Evolutionary conservation across 2,329 filamentous ascomycete species (phyloP), one percentile per base, ranked within the genome.

Genomic region (Colletotrichum sp.): DNA sequence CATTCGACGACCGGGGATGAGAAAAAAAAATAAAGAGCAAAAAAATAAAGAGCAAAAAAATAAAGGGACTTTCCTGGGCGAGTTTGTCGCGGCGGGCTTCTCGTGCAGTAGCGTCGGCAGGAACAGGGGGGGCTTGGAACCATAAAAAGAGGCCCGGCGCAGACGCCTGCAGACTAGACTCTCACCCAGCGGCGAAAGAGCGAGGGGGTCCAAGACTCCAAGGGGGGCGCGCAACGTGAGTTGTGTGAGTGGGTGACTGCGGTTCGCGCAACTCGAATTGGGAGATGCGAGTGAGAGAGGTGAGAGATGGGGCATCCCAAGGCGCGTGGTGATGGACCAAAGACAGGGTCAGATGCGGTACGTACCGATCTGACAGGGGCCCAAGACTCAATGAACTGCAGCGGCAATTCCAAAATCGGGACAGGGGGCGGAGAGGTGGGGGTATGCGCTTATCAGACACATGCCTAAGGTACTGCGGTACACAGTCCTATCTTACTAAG

Each of bases 101-200:
- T 69, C 49, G 59, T 76, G 64, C 74, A 76, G 74, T 76, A 73
- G 74, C 70, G 74, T 65, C 64, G 65, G 70, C 59, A 69, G 70
- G 70, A 69, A 59, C 74, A 73, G 64, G 74, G 74, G 64, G 39
- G 12, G 32, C 57, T 59, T 76, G 64, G 59, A 69, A 76, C 70
- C 70, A 74, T 76, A 69, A 76, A 76, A 76, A 76, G 74, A 76
- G 74, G 70, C 74, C 70, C 57, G 49, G 65, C 73, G 74, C 74
- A 76, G 71, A 76, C 64, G 69, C 59, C 64, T 72, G 74, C 64
- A 77, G 52, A 55, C 39, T 49, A 49, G 19, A 49, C 39, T 49
- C 39, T 49, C 39, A 49, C 39, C 30, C 19, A 61, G 59, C 36
- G 63, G 69, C 55, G 32, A 67, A 36, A 65, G 36, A 57, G 63